phyloP scores from a whole-genome alignment of 495 filamentous ascomycete species.

The Lindgomyces ingoldianus region DNA sequence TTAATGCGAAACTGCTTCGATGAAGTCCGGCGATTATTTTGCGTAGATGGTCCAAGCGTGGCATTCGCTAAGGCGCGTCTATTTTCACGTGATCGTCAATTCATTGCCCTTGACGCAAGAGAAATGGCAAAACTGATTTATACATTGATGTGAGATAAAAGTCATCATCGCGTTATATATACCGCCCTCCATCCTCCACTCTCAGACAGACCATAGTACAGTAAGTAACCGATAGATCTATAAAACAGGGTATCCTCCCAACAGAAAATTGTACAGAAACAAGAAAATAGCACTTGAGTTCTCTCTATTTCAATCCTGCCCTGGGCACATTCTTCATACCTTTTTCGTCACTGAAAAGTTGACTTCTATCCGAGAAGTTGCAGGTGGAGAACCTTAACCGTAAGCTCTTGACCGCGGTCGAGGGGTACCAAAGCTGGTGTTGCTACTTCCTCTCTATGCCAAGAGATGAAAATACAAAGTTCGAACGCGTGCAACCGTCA shows the following conservation, averaged over 20 bases:
- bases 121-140: not conserved
- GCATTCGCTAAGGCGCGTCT: not conserved
- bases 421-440: too few species aligned
- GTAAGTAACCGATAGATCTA: not conserved
- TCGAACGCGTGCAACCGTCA: too few species aligned
- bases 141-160: not conserved
- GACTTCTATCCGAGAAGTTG: too few species aligned
- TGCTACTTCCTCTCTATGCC: too few species aligned
- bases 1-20: not conserved
- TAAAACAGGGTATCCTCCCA: conserved; percentile 31
- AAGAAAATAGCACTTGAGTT: not conserved
- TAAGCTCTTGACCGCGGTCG: too few species aligned
- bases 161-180: not conserved
- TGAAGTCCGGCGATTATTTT: conserved; percentile 15
- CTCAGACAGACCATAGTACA: not conserved
- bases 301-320: too few species aligned
- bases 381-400: too few species aligned
- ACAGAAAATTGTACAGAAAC: not conserved
- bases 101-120: not conserved
- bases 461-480: too few species aligned
- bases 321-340: too few species aligned
- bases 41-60: conserved; percentile 8
- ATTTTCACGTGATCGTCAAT: not conserved
- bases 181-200: not conserved
- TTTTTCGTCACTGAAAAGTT: too few species aligned